A percentile compares a stretch with the other conserved stretches of the same genome.
These are phyloP conservation scores for Apiotrichum montevideense DNA, from an alignment of 1,284 basidiomycete species.

Conservation along the genomic window DNA sequence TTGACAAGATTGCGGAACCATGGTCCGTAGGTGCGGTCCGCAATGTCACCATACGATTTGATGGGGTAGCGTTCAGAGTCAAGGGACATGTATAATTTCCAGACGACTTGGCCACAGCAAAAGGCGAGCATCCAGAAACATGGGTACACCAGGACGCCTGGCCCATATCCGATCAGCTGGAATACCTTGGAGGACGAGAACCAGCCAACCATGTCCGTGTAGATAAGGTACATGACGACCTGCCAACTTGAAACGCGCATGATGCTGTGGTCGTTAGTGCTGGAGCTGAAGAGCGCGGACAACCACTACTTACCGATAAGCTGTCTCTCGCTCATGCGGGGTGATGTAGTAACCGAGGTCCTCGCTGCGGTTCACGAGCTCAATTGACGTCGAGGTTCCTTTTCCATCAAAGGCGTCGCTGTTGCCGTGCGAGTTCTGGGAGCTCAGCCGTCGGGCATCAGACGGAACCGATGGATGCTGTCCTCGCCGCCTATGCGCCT, in stretches of 20 bases:
- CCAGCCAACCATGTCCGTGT: conserved; percentile 35
- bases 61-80: conserved; percentile 18
- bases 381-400: background rate
- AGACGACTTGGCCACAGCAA: conserved; percentile 16
- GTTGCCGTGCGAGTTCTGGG: too few species aligned
- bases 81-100: conserved; percentile 17
- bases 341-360: background rate
- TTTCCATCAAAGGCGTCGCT: too few species aligned
- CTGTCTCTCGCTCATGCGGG: background rate
- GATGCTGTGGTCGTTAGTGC: conserved; percentile 2
- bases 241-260: conserved; percentile 18
- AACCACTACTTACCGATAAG: background rate
- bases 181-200: conserved; percentile 39
- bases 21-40: conserved; percentile 14
- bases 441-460: too few species aligned
- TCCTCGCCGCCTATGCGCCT: too few species aligned
- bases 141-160: conserved; percentile 25
- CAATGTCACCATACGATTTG: conserved; percentile 18
- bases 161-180: conserved; percentile 22
- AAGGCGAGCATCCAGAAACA: conserved; percentile 15
- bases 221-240: conserved; percentile 19
- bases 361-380: background rate
- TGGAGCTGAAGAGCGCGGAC: too few species aligned
- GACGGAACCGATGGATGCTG: too few species aligned
- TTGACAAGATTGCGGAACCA: conserved; percentile 9